These are phyloP conservation scores for Davidsoniella virescens DNA, from an alignment of 2,329 filamentous ascomycete genomes.

Conservation along the genomic window DNA sequence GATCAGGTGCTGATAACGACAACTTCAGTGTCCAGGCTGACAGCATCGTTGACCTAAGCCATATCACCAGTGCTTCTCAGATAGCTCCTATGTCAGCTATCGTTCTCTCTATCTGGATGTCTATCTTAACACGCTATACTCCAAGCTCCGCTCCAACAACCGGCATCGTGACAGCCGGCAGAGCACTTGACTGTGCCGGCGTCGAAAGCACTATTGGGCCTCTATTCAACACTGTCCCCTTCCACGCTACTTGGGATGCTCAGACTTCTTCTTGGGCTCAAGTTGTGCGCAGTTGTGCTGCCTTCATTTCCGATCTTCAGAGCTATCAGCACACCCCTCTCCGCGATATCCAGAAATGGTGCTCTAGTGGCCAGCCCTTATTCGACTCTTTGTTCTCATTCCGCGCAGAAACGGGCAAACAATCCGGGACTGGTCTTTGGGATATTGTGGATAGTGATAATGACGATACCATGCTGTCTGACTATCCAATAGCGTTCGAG, in stretches of 20 bases:
- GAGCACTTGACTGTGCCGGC: constrained; percentile 50
- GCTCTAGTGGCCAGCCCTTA: constrained; percentile 39
- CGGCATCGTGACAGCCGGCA: constrained; percentile 65
- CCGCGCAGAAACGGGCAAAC: constrained; percentile 32
- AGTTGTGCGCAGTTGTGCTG: constrained; percentile 48
- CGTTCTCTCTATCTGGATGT: constrained; percentile 58
- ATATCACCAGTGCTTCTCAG: constrained; percentile 34
- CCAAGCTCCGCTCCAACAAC: constrained; percentile 32
- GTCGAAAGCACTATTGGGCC: constrained; percentile 60
- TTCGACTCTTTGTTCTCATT: constrained; percentile 80
- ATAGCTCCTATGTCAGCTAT: constrained; percentile 65
- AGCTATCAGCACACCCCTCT: constrained; percentile 67
- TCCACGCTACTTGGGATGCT: constrained; percentile 30
- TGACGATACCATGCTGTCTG: constrained; percentile 33
- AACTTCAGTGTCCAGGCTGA: constrained; percentile 11
- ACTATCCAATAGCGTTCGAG: constrained; percentile 69
- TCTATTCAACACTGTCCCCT: constrained; percentile 80
- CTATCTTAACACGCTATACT: constrained; percentile 39
- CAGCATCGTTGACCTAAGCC: constrained; percentile 21
- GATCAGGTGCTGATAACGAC: constrained; percentile 12
- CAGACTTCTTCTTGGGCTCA: constrained; percentile 34
- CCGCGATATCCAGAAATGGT: constrained; percentile 68
- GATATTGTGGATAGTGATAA: constrained; percentile 19
- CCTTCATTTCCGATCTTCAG: constrained; percentile 50
- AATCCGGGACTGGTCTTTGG: constrained; percentile 33